phyloP scores from a whole-genome alignment of 2,329 filamentous ascomycete genomes.

The Fusarium sp. region DNA sequence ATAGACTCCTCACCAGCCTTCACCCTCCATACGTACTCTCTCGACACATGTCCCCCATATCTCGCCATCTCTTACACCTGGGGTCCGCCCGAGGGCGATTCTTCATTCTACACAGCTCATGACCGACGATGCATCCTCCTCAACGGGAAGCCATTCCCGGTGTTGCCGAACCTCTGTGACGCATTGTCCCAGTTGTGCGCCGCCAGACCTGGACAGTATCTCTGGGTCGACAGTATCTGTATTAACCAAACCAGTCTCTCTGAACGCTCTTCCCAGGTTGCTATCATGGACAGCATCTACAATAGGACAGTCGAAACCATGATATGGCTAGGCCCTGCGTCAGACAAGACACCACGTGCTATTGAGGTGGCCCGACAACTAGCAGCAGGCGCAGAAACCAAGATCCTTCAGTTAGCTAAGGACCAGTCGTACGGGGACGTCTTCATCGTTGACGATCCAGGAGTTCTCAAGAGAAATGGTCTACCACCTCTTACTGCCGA shows the following conservation, averaged over 20 bases:
- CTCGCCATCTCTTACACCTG: conserved; percentile 45
- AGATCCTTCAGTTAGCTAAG: conserved; percentile 27
- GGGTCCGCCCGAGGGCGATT: conserved; percentile 15
- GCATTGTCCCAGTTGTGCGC: conserved; percentile 23
- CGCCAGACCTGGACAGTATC: conserved; percentile 25
- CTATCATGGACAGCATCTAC: conserved; percentile 41
- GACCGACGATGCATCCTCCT: conserved; percentile 17
- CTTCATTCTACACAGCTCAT: not conserved
- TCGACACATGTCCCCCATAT: conserved; percentile 31
- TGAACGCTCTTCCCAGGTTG: conserved; percentile 36
- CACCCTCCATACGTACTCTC: conserved; percentile 30
- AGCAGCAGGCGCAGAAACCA: conserved; percentile 19
- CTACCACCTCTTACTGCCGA: conserved; percentile 25
- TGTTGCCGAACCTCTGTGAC: conserved; percentile 30
- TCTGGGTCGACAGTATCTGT: conserved; percentile 43
- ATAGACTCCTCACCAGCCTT: conserved; percentile 4
- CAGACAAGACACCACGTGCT: conserved; percentile 11
- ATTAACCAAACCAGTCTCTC: conserved; percentile 37
- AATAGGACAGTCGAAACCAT: conserved; percentile 30
- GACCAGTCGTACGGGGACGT: conserved; percentile 27
- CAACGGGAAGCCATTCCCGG: conserved; percentile 23
- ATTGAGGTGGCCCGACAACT: conserved; percentile 16
- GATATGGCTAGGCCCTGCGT: conserved; percentile 38
- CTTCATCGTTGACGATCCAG: conserved; percentile 33
- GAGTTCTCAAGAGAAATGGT: conserved; percentile 24